These are phyloP conservation scores for Podila verticillata DNA, from an alignment of 192 early-diverging fungal genomes.

Conservation along the genomic window DNA sequence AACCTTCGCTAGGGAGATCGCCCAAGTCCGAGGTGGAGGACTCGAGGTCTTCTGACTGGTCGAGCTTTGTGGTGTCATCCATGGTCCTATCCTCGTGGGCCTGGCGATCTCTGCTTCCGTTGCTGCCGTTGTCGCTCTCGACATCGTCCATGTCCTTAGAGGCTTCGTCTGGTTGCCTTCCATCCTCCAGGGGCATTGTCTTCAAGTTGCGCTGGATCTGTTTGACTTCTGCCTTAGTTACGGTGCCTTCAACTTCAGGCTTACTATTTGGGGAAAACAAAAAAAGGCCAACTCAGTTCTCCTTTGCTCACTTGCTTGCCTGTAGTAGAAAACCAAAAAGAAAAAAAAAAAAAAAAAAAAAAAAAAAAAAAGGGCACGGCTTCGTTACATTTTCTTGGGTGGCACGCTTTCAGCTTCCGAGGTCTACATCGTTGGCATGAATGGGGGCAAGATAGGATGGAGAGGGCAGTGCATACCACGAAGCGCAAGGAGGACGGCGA, in stretches of 20 bases:
- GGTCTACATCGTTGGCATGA: slow-evolving; percentile 1
- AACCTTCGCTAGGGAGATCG: not conserved
- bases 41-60: not conserved
- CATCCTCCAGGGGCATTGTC: slow-evolving; percentile 49
- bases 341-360: not conserved
- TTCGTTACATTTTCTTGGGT: slow-evolving; percentile 52
- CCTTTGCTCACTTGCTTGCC: not conserved
- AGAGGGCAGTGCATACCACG: too few species aligned
- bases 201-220: slow-evolving; percentile 44
- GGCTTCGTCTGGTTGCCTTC: not conserved
- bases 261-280: slow-evolving; percentile 16
- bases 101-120: not conserved
- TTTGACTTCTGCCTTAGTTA: slow-evolving; percentile 48
- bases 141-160: slow-evolving; percentile 51
- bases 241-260: slow-evolving; percentile 25
- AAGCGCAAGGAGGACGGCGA: too few species aligned
- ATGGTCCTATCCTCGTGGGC: slow-evolving; percentile 19
- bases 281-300: not conserved
- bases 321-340: not conserved
- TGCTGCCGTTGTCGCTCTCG: slow-evolving; percentile 37
- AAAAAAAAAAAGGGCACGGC: not conserved
- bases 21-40: not conserved
- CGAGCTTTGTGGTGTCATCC: slow-evolving; percentile 20
- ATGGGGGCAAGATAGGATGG: too few species aligned
- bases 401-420: slow-evolving; percentile 32